These are phyloP conservation scores for Annulohypoxylon bovei DNA, from an alignment of 495 filamentous ascomycete species.

Conservation along the genomic window DNA sequence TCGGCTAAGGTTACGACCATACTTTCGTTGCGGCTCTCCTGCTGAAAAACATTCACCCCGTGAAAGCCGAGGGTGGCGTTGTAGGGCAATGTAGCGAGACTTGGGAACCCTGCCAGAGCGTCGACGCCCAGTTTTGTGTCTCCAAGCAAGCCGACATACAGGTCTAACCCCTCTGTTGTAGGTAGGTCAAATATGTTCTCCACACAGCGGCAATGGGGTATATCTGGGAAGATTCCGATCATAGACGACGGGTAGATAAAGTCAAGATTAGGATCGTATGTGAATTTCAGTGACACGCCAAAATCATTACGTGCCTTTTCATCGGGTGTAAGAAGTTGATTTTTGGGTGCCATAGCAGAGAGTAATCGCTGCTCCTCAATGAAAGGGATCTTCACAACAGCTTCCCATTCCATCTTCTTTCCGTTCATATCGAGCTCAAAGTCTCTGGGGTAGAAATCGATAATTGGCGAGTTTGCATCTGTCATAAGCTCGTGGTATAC, in stretches of 20 bases:
- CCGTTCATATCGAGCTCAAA: constrained; percentile 99
- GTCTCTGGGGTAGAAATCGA: constrained; percentile 97
- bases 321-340: constrained; percentile 75
- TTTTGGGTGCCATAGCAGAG: constrained; percentile 83
- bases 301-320: constrained; percentile 89
- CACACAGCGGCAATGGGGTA: constrained; percentile 86
- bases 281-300: constrained; percentile 92
- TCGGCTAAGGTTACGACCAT: constrained; percentile 89
- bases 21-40: constrained; percentile 95
- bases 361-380: constrained; percentile 91
- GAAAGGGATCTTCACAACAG: constrained; percentile 98
- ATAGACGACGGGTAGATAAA: constrained; percentile 87
- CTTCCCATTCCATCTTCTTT: constrained; percentile 99
- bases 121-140: constrained; percentile 82
- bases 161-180: constrained; percentile 87
- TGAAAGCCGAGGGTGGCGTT: constrained; percentile 84
- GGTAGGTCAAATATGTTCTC: constrained; percentile 96
- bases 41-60: constrained; percentile 95
- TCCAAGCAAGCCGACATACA: constrained; percentile 85
- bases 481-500: constrained; percentile 96
- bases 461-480: constrained; percentile 88
- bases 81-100: constrained; percentile 82
- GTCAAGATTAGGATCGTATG: constrained; percentile 78
- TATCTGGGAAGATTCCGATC: constrained; percentile 89
- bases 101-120: constrained; percentile 93